phyloP scores from a whole-genome alignment of 192 early-diverging fungal species.

The Coemansia sp. region DNA sequence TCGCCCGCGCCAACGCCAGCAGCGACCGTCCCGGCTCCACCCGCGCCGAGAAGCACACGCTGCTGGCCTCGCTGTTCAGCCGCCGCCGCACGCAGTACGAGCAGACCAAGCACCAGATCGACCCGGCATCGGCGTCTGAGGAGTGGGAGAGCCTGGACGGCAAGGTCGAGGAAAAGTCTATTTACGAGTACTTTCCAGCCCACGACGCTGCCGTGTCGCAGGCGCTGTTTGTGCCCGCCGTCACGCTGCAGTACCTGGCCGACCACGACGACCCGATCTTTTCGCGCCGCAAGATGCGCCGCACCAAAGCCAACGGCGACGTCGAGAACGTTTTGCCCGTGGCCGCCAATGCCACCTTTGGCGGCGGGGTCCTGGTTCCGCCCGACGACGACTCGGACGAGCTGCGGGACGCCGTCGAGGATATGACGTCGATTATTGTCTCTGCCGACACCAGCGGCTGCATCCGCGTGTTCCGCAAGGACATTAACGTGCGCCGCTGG shows the following conservation, averaged over 20 bases:
- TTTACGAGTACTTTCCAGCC: constrained; percentile 58
- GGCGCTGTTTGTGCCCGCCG: constrained; percentile 63
- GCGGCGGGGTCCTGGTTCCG: background rate
- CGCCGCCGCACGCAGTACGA: constrained; percentile 11
- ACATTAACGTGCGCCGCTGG: constrained; percentile 39
- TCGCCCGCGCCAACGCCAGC: constrained; percentile 8
- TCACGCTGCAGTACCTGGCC: constrained; percentile 60
- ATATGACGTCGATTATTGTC: constrained; percentile 58
- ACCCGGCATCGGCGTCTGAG: constrained; percentile 23
- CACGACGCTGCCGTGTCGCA: constrained; percentile 57
- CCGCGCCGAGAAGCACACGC: constrained; percentile 8
- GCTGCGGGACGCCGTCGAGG: constrained; percentile 22
- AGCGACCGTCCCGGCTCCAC: constrained; percentile 4
- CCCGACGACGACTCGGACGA: background rate
- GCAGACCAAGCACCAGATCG: background rate
- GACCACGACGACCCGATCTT: constrained; percentile 57
- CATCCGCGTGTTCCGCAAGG: constrained; percentile 67
- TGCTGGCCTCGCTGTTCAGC: constrained; percentile 33
- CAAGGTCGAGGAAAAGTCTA: constrained; percentile 49
- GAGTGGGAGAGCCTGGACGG: constrained; percentile 54
- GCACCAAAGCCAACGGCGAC: constrained; percentile 16
- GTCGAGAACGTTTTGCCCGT: constrained; percentile 29
- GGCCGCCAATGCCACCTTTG: constrained; percentile 23
- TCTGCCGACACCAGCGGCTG: constrained; percentile 60
- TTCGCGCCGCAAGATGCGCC: constrained; percentile 44